Base-by-base conservation (phyloP, 805 yeast species). In the Nakazawaea pomicola region DNA sequence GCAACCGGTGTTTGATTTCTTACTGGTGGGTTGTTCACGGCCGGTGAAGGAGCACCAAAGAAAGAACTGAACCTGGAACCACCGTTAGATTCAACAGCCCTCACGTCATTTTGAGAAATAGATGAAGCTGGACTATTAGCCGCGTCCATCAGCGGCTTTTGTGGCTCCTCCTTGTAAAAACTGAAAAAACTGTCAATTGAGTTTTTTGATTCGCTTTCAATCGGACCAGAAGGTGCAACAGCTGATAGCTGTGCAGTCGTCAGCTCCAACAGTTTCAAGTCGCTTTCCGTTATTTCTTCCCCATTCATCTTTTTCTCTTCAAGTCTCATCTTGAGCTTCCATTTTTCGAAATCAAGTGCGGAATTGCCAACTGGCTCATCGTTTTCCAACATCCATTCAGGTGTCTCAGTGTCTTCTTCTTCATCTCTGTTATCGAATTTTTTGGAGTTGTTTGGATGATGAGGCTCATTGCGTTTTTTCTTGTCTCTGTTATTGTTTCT, bases 291-390 rank as follows among this genome's bases (percentile, higher is more conserved):
- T 17, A 62, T 56, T 7, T 46, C 52, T 36, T 68, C 74, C 4
- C 76, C 77, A 36, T 69, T 66, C 49, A 67, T 63, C 45, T 61
- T 65, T 27, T 66, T 65, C 29, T 76, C 76, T 51, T 74, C 75
- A 36, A 66, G 56, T 46, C 66, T 67, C 80, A 74, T 72, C 46
- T 64, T 65, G 36, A 68, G 56, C 54, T 75, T 74, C 83, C 83
- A 77, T 46, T 63, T 67, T 52, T 77, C 83, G 49, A 76, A 77
- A 46, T 77, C 83, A 40, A 72, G 71, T 3, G 73, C 72, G 0
- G 80, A 69, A 40, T 67, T 72, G 16, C 81, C 81, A 60, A 53
- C 46, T 14, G 61, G 58, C 29, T 53, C 57, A 38, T 58, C 61
- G 57, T 69, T 52, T 52, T 64, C 56, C 46, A 54, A 29, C 61